Evolutionary conservation across 2,329 filamentous ascomycete species (phyloP), one percentile per base, ranked within the genome.

Genomic region (Keithomyces neogunnii): DNA sequence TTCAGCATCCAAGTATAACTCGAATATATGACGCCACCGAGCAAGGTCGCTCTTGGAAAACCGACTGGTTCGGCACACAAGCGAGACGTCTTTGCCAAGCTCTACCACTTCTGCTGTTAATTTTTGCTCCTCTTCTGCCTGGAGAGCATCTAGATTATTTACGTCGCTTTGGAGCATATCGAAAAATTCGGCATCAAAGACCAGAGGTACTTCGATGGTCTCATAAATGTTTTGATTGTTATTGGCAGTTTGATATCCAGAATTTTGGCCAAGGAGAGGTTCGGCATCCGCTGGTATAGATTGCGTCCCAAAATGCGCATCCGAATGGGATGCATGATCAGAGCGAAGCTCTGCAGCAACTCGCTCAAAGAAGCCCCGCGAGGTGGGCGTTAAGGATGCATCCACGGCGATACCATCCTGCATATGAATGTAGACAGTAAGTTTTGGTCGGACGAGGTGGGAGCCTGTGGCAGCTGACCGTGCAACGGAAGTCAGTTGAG

Each of bases 111-210:
- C 77, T 4, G 66, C 63, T 45, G 77, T 78, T 62, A 95, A 77
- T 42, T 75, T 74, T 53, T 74, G 71, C 59, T 86, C 78, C 63
- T 95, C 86, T 43, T 77, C 69, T 38, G 74, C 71, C 56, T 91
- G 86, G 3, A 95, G 72, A 0, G 72, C 72, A 56, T 88, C 86
- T 3, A 95, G 72, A 44, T 80, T 78, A 28, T 76, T 77, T 13
- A 95, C 77, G 62, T 92, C 87, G 43, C 74, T 78, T 60, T 87
- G 82, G 6, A 95, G 76, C 40, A 86, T 80, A 31, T 81, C 77
- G 66, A 95, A 95, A 66, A 95, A 95, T 62, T 90, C 81, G 26
- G 78, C 76, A 61, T 93, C 89, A 29, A 88, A 88, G 2, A 81
- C 81, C 2, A 95, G 71, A 19, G 88, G 86, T 5, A 95, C 79